Conservation (phyloP, 495 filamentous ascomycete genomes). For the Tuber microsphaerosporum region DNA sequence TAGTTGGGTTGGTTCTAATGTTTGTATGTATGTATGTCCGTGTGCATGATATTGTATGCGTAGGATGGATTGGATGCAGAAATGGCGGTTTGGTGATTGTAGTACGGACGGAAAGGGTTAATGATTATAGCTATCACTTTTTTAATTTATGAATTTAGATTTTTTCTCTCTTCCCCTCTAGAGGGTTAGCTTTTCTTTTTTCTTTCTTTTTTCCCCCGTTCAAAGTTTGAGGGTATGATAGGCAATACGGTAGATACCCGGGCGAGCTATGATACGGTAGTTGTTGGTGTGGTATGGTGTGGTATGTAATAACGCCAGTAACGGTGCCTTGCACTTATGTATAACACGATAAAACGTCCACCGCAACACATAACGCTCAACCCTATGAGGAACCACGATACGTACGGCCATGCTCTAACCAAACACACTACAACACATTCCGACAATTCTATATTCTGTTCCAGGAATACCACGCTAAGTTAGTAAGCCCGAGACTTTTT, state of each 20-base stretch:
- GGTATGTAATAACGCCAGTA: too few species aligned
- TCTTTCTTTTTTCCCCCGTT: too few species aligned
- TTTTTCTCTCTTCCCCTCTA: too few species aligned
- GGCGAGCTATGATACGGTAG: neutral
- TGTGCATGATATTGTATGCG: neutral
- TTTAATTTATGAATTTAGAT: neutral
- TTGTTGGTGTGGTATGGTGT: neutral
- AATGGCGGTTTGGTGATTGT: neutral
- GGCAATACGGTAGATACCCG: neutral
- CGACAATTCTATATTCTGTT: too few species aligned
- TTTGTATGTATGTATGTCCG: neutral
- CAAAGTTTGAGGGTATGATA: neutral
- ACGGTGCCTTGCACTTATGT: too few species aligned
- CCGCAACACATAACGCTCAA: too few species aligned
- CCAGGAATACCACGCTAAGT: too few species aligned
- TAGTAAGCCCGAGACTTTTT: too few species aligned
- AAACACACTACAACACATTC: too few species aligned
- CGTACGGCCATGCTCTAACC: too few species aligned
- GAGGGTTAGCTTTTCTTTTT: neutral
- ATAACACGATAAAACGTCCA: too few species aligned
- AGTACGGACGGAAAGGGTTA: neutral
- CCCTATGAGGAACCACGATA: too few species aligned
- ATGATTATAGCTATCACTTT: neutral
- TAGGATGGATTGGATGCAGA: neutral
- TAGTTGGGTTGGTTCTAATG: neutral